Evolutionary conservation across 108 stramenopile species (phyloP), one percentile per base, ranked within the genome.

Genomic region (Skeletonema tropicum): DNA sequence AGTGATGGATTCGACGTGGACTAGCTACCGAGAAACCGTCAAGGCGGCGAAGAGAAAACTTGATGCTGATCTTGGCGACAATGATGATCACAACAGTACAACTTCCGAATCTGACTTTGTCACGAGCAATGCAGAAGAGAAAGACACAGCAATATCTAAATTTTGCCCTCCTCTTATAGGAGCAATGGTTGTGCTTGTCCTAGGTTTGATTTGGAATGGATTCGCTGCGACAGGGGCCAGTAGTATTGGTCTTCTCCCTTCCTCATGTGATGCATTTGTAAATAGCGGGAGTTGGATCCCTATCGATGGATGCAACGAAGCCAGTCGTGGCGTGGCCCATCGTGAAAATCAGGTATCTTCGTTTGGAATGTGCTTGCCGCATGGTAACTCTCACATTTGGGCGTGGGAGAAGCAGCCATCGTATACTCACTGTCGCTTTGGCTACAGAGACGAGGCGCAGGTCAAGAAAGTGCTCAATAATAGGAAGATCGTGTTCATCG

Each of bases 241-340:
- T 19, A 87, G 79, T 64, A 86, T 92, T 46, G 57, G 73, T 25
- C 75, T 70, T n/a, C 85, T 96, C 9, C 87, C 91, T 46, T 36
- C 71, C 1, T 68, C 75, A 6, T 96, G 95, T 49, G 68, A 78
- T 38, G 70, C 63, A 4, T 85, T 79, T 68, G 95, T 83, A 29
- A 90, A 92, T 65, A 45, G 83, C 19, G 95, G 95, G 13, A 12
- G 41, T 19, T 96, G 95, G 95, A 69, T 96, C 29, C 74, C 87
- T 11, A 42, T 92, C 10, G 89, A 92, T 77, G 83, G 75, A n/a
- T 96, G 95, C 82, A 87, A 91, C 57, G 91, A 93, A 66, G 84
- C 76, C n/a, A 75, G 72, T 6, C 73, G 86, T 58, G 91, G 87
- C n/a, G 76, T 74, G 59, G 91, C 82, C 11, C 90, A 90, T 69